A percentile compares a stretch with the other conserved stretches of the same genome.
Evolutionary conservation across 2,329 filamentous ascomycete genomes (phyloP).

Genomic region (Tolypocladium tundrense): DNA sequence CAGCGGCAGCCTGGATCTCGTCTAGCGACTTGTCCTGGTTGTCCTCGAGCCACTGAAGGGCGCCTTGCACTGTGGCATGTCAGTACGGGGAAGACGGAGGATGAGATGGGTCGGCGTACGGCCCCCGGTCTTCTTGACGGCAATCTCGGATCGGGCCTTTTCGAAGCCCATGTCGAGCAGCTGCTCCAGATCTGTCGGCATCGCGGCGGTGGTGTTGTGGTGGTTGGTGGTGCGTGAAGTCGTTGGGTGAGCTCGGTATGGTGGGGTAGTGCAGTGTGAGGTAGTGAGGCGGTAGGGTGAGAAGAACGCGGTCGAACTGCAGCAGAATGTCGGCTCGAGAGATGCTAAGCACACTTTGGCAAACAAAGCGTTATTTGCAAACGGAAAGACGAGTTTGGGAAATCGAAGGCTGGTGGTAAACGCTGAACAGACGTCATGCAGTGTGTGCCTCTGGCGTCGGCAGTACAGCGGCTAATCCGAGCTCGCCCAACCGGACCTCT

Average conservation of each 20-base stretch:
- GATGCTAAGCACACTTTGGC: too few species aligned
- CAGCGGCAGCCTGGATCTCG: conserved; percentile 51
- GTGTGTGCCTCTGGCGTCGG: not conserved
- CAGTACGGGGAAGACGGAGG: not conserved
- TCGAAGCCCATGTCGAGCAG: conserved; percentile 74
- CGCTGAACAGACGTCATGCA: not conserved
- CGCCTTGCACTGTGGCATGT: conserved; percentile 58
- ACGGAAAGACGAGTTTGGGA: not conserved
- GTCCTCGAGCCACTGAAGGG: conserved; percentile 88
- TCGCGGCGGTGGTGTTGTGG: conserved; percentile 30
- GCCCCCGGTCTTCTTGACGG: conserved; percentile 73
- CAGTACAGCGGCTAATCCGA: not conserved
- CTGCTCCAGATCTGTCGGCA: conserved; percentile 48
- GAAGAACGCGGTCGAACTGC: not conserved
- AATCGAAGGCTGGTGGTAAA: not conserved
- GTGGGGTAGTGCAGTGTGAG: conserved; percentile 9
- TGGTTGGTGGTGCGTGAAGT: not conserved
- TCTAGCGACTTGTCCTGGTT: conserved; percentile 84
- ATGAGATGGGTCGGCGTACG: conserved; percentile 38
- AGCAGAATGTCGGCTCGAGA: not conserved
- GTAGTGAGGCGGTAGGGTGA: not conserved
- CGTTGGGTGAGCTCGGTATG: conserved; percentile 1
- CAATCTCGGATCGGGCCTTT: conserved; percentile 67
- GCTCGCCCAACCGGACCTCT: not conserved
- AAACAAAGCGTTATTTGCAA: not conserved